Conservation (phyloP, 2,329 filamentous ascomycete genomes). For the Sclerotiophoma versabilis region DNA sequence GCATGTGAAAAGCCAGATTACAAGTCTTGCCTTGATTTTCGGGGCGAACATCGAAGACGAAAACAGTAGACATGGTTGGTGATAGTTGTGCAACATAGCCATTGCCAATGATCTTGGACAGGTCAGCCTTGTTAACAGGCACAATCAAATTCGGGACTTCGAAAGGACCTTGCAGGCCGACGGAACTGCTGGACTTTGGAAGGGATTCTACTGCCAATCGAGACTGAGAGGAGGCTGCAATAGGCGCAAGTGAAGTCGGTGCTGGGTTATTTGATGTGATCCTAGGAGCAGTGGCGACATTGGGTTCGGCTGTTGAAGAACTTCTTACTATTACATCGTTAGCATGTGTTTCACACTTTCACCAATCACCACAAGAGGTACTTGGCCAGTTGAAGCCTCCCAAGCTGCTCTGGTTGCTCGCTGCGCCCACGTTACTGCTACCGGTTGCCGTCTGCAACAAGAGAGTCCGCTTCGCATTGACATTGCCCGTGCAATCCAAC, state of each 20-base stretch:
- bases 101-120: conserved; percentile 50
- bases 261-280: conserved; percentile 6
- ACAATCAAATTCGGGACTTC: conserved; percentile 50
- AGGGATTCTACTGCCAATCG: conserved; percentile 5
- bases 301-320: conserved; percentile 20
- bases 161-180: conserved; percentile 42
- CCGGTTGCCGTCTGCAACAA: conserved; percentile 9
- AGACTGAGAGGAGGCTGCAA: not conserved
- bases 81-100: conserved; percentile 52
- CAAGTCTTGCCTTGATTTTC: conserved; percentile 53
- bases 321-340: conserved; percentile 1
- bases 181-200: conserved; percentile 27
- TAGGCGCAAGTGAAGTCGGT: conserved; percentile 2
- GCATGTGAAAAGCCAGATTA: conserved; percentile 58
- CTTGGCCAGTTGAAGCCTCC: conserved; percentile 1
- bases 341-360: not conserved
- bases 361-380: not conserved
- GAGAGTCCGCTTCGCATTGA: conserved; percentile 27
- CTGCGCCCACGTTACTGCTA: conserved; percentile 20
- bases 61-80: conserved; percentile 49
- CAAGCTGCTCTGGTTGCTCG: conserved; percentile 19
- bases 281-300: conserved; percentile 14
- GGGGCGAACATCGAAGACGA: conserved; percentile 57
- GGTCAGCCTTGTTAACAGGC: conserved; percentile 46
- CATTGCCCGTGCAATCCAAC: conserved; percentile 38